These are phyloP conservation scores for Xylaria sp. DNA, from an alignment of 2,329 filamentous ascomycete genomes.

Conservation along the genomic window DNA sequence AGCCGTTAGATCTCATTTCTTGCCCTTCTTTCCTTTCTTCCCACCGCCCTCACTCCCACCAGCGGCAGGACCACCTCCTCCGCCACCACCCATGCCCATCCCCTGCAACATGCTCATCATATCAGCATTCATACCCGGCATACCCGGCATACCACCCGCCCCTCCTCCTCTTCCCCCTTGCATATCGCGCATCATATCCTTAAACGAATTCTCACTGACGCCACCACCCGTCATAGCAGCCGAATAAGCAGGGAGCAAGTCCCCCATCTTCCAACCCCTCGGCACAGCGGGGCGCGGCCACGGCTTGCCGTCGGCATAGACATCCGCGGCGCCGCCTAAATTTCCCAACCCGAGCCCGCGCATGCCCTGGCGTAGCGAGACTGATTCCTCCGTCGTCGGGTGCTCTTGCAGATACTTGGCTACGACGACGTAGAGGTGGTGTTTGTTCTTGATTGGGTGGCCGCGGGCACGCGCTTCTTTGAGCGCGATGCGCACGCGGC, in stretches of 20 bases:
- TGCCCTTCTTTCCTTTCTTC: constrained; percentile 64
- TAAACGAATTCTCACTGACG: constrained; percentile 92
- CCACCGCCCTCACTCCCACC: constrained; percentile 44
- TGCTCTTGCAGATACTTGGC: constrained; percentile 79
- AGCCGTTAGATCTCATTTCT: constrained; percentile 48
- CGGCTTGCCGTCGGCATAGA: constrained; percentile 72
- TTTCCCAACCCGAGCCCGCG: constrained; percentile 57
- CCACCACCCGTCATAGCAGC: constrained; percentile 92
- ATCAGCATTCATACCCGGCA: constrained; percentile 45
- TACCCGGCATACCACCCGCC: constrained; percentile 50
- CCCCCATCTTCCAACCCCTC: constrained; percentile 89
- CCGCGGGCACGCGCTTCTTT: constrained; percentile 55
- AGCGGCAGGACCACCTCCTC: constrained; percentile 39
- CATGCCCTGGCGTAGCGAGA: constrained; percentile 68
- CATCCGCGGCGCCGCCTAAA: constrained; percentile 74
- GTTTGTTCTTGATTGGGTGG: constrained; percentile 75
- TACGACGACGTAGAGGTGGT: constrained; percentile 87
- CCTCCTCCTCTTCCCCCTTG: constrained; percentile 60
- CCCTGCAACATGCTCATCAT: constrained; percentile 47
- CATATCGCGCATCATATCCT: constrained; percentile 98
- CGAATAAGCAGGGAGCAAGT: constrained; percentile 86
- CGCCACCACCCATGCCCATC: constrained; percentile 43
- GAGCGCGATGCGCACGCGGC: constrained; percentile 84
- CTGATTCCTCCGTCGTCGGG: constrained; percentile 76
- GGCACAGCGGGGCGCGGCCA: constrained; percentile 81